These are phyloP conservation scores for Cornus florida DNA, from an alignment of 148 eudicot species.

Conservation along the genomic window DNA sequence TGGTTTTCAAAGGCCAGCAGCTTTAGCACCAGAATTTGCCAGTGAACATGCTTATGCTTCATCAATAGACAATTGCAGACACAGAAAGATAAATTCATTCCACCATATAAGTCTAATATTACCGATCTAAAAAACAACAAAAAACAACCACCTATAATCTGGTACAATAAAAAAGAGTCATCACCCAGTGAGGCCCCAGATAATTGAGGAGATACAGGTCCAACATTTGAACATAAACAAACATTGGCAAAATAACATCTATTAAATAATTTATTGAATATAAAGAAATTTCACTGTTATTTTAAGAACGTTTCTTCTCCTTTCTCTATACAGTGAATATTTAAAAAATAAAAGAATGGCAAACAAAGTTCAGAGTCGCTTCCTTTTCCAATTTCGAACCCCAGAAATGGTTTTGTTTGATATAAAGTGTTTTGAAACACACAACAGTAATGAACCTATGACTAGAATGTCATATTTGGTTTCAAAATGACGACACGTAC, in stretches of 20 bases:
- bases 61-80: neutral
- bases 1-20: neutral
- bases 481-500: too few relatives aligned
- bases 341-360: neutral
- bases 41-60: neutral
- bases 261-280: neutral
- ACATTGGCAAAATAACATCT: neutral
- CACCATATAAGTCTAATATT: neutral
- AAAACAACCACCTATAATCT: neutral
- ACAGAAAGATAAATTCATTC: neutral
- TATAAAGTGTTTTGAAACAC: too few relatives aligned
- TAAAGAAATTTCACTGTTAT: neutral
- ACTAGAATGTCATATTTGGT: too few relatives aligned
- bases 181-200: too few relatives aligned
- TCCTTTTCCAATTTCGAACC: neutral
- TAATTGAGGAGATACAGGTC: too few relatives aligned
- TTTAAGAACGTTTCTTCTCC: neutral
- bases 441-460: too few relatives aligned
- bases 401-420: too few relatives aligned
- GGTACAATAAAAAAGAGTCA: too few relatives aligned
- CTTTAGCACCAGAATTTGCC: neutral
- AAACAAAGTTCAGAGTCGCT: neutral
- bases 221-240: too few relatives aligned
- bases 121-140: neutral
- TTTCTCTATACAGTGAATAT: neutral